Evolutionary conservation across 495 filamentous ascomycete genomes (phyloP), one percentile per base, ranked within the genome.

Genomic region (Cercophora scortea): DNA sequence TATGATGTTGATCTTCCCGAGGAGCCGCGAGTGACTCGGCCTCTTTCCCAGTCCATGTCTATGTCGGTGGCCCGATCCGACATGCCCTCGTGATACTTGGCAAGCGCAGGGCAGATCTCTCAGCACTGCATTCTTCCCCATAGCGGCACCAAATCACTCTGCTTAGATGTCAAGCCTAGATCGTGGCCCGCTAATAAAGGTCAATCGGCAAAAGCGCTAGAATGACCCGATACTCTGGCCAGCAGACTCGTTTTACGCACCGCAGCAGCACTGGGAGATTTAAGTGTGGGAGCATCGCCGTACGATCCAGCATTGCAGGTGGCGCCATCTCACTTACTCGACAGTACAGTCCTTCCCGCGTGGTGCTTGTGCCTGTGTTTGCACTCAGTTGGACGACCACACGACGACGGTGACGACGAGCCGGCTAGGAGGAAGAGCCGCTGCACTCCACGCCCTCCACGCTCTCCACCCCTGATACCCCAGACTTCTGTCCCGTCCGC

Each of bases 201-300:
- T 33, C 16, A 35, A 40, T 54, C 62, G 62, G 62, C 62, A 65
- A 62, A 64, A 65, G 53, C 50, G 43, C 11, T 47, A 12, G 6
- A 53, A 45, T 62, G 60, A 61, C 53, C 57, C 60, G 58, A 61
- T 58, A 35, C 49, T 16, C 35, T 58, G 58, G 47, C 48, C 57
- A 53, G 53, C 44, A 57, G 48, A 25, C 25, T 55, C 45, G 41
- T 32, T 33, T 11, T 18, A 36, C 32, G 18, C 33, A 41, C 36
- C 19, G 40, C 11, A 16, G 1, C 40, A 43, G 53, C 32, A 25
- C 9, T 35, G 40, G 43, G 35, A 39, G 19, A 46, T 60, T 58
- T 65, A 65, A 65, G 55, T 48, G 48, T 62, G 57, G 53, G 48
- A 43, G 58, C 55, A 63, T 13, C 51, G 46, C 62, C 55, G 50